Base-by-base conservation (phyloP, 768 basidiomycete genomes). In the Trametes cubensis region DNA sequence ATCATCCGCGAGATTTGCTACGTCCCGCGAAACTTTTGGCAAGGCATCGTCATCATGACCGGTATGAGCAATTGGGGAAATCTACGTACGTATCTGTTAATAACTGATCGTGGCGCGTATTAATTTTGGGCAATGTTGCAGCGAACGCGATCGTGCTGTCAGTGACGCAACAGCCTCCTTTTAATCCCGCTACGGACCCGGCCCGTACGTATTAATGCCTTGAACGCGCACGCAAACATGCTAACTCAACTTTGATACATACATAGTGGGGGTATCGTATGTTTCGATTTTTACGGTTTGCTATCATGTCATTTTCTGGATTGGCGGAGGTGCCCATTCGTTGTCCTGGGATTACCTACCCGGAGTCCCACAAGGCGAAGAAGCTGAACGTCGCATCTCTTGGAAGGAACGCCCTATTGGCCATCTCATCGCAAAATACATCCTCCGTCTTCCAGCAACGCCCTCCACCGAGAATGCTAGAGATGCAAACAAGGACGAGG, bases 51-150 rank as follows among this genome's bases (percentile, higher is more conserved):
- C 23, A 72, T 80, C 17, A 69, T 76, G 58, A 73, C 74, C 3
- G 72, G 72, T 1, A 69, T 79, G 65, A 79, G 77, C 41, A 82
- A 82, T 60, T 82, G 81, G 81, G 80, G 80, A 55, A 83, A 82
- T 64, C 70, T 82, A 14, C 75, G 76, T 75, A 40, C 54, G 74
- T 71, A 25, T 50, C n/a, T 34, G 34, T 34, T 34, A 5, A 34
- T 34, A 34, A 34, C 6, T 34, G 42, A 44, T 18, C 42, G 42
- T 44, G 42, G 18, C 17, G 18, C 6, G 11, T 44, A 53, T 17
- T 30, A 49, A 41, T 1, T 0, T 34, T 34, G 10, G 34, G 17
- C 17, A 23, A 55, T 13, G 10, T 72, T 10, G 0, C 39, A 76
- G 75, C 82, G 6, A 81, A 77, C 44, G 80, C 82, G 4, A 72